A percentile compares a stretch with the other conserved stretches of the same genome.
These are phyloP conservation scores for Pleurotus ostreatus DNA, from an alignment of 768 basidiomycete genomes.

Conservation along the genomic window DNA sequence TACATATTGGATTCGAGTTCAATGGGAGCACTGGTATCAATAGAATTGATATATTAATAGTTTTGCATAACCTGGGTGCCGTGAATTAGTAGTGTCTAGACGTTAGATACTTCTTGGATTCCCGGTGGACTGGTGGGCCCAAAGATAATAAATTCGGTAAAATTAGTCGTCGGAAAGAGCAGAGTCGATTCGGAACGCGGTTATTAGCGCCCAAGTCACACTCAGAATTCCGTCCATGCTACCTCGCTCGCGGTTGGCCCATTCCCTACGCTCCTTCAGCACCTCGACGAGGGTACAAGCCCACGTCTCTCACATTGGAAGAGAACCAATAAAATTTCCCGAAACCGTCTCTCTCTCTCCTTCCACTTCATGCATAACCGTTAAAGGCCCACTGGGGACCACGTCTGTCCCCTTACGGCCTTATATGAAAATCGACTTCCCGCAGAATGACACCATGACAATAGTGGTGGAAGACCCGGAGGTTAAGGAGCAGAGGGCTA, in stretches of 20 bases:
- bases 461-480: conserved; percentile 61
- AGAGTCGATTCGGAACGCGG: neutral
- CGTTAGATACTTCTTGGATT: too few relatives aligned
- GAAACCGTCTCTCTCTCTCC: conserved; percentile 37
- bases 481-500: conserved; percentile 74
- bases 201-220: neutral
- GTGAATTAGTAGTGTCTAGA: too few relatives aligned
- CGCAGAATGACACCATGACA: conserved; percentile 34
- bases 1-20: neutral
- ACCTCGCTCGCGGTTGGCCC: conserved; percentile 1
- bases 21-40: neutral
- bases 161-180: neutral
- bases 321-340: conserved; percentile 50
- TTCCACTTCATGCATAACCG: conserved; percentile 32
- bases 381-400: conserved; percentile 44
- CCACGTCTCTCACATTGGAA: conserved; percentile 63
- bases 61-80: too few relatives aligned
- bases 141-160: too few relatives aligned
- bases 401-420: conserved; percentile 42
- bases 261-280: conserved; percentile 3
- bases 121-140: too few relatives aligned
- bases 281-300: conserved; percentile 1
- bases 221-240: neutral
- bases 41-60: too few relatives aligned
- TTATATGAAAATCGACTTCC: conserved; percentile 42